Base-by-base conservation (phyloP, 1,139 yeast species). In the Casaregolazyma suthepensis region DNA sequence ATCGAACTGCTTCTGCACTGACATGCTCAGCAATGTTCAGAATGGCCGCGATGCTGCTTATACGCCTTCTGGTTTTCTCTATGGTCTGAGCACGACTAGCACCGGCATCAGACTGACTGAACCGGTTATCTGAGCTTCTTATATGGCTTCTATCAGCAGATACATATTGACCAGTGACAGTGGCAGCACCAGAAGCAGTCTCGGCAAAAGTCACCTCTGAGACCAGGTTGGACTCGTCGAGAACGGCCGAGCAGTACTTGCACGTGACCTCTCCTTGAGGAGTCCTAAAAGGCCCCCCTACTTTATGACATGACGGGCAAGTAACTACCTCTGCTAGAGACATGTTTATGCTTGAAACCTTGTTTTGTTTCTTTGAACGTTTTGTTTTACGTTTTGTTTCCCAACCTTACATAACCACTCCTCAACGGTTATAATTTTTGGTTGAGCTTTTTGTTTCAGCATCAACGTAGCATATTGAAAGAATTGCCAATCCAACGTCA, bases 151-250 rank as follows among this genome's bases (percentile, higher is more conserved):
- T 97, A 65, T 89, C 98, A 0, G 89, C 85, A 44, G 90, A 88
- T 45, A 93, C 85, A 78, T 88, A 91, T 45, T 95, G 82, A 64
- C 99, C 99, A 61, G 90, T 96, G 1, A 93, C 96, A 56, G 87
- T 82, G 38, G 99, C 97, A 9, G 96, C 98, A 60, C 99, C 99
- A 26, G 85, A 78, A 12, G 96, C 79, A 2, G 90, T 80, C 65
- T 94, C 99, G 45, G 95, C 95, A 71, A 91, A 93, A 19, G 94
- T 88, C 55, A 94, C 94, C 67, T 94, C 99, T 22, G 96, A 83
- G 26, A 94, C 98, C 62, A 93, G 91, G 31, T 96, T 96, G 63
- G 90, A 87, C 67, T 91, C 98, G 62, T 89, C 96, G 53, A 81
- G 80, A 43, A 93, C 98, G 23, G 82, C 74, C 67, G 98, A 97